These are phyloP conservation scores for Heliocybe sulcata DNA, from an alignment of 1,284 basidiomycete genomes.

Conservation along the genomic window DNA sequence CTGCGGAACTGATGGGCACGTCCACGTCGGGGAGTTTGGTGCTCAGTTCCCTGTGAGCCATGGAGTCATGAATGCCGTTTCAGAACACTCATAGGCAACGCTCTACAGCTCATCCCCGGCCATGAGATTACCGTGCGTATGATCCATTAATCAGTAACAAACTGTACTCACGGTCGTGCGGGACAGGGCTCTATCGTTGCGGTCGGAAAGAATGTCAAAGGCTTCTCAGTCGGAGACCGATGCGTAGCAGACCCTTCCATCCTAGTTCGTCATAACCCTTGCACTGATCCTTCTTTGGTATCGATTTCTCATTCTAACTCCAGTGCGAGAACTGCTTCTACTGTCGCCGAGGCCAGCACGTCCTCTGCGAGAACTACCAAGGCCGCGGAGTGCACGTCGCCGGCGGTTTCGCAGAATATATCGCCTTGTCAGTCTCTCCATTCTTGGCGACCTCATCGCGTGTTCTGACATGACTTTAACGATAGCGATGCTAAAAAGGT, in stretches of 20 bases:
- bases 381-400: slow-evolving; percentile 69
- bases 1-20: slow-evolving; percentile 74
- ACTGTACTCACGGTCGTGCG: not conserved
- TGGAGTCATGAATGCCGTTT: slow-evolving; percentile 7
- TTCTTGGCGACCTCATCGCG: not conserved
- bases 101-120: slow-evolving; percentile 63
- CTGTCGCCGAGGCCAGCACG: slow-evolving; percentile 67
- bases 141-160: not conserved
- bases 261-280: slow-evolving; percentile 31
- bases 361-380: slow-evolving; percentile 76
- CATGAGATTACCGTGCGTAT: slow-evolving; percentile 70
- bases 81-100: slow-evolving; percentile 3
- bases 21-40: slow-evolving; percentile 76
- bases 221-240: slow-evolving; percentile 67
- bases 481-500: slow-evolving; percentile 59
- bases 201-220: slow-evolving; percentile 65
- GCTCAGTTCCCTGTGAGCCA: slow-evolving; percentile 59
- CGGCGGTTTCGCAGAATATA: slow-evolving; percentile 86
- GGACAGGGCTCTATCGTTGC: slow-evolving; percentile 39
- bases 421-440: slow-evolving; percentile 52
- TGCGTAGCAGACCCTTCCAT: slow-evolving; percentile 71
- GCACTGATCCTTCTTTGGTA: not conserved
- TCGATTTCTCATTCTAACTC: not conserved
- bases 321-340: slow-evolving; percentile 80
- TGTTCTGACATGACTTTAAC: not conserved